Base-by-base conservation (phyloP, 2,329 filamentous ascomycete species). In the Paraphaeosphaeria sporulosa region DNA sequence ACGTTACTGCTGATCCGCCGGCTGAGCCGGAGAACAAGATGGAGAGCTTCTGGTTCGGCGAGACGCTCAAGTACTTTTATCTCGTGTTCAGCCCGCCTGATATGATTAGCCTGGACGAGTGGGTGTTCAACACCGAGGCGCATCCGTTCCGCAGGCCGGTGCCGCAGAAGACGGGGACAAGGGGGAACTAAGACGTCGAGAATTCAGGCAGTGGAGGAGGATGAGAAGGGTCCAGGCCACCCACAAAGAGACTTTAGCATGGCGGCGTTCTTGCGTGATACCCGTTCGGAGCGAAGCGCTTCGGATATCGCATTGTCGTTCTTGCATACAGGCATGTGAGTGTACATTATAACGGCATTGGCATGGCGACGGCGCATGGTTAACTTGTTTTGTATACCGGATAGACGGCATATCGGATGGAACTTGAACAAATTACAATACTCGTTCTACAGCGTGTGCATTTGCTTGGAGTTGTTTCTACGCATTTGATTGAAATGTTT, bases 61-160 rank as follows among this genome's bases (percentile, higher is more conserved):
- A 84, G 67, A 83, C 82, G 62, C 61, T 84, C 46, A 84, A 84
- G 71, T 84, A 83, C 61, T 83, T 83, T 57, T 83, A 83, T 59
- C 66, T 84, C 1, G 73, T 82, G 3, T 83, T 83, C 64, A 80
- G 78, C 53, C 75, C 77, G 43, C 73, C 77, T 4, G 78, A 79
- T 55, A 68, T 81, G 66, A 74, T 83, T 23, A 78, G 72, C 61
- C 64, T 84, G 60, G 82, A 84, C 64, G 78, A 83, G 4, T 84
- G 75, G 71, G 81, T 83, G 4, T 81, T 84, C 57, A 84, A 83
- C 54, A 84, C 82, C 5, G 81, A 84, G 65, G 82, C 82, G 10
- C 82, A 84, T 76, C 80, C 82, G 1, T 83, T 84, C 52, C 71
- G 72, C 50, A 64, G 75, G 38, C 74, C 76, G 25, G 64, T 17